Evolutionary conservation across 2,329 filamentous ascomycete genomes (phyloP).

Genomic region (Sclerotinia glacialis): DNA sequence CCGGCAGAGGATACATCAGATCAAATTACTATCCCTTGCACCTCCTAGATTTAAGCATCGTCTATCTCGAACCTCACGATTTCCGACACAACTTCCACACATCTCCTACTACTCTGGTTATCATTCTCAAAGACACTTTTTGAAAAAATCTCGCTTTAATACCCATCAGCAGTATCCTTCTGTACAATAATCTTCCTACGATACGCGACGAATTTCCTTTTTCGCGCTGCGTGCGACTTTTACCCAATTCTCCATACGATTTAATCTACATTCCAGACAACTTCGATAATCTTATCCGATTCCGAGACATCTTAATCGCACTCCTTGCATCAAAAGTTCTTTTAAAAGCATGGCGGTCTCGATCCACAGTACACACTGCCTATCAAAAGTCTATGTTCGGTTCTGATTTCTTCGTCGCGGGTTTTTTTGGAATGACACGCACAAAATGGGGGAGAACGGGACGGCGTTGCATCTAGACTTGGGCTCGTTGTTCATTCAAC

Average conservation of each 20-base stretch:
- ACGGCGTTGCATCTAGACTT: constrained; percentile 35
- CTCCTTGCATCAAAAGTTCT: constrained; percentile 20
- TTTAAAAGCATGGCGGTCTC: constrained; percentile 26
- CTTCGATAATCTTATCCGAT: constrained; percentile 8
- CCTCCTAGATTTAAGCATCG: neutral
- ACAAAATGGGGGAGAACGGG: constrained; percentile 20
- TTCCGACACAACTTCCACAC: constrained; percentile 4
- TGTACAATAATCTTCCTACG: constrained; percentile 24
- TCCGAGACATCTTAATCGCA: constrained; percentile 17
- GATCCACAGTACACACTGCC: constrained; percentile 32
- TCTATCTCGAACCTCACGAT: constrained; percentile 23
- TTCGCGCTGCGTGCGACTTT: constrained; percentile 22
- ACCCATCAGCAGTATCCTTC: constrained; percentile 14
- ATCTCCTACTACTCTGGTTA: constrained; percentile 1
- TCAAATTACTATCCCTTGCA: constrained; percentile 9
- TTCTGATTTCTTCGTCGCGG: constrained; percentile 17
- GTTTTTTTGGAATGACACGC: constrained; percentile 19
- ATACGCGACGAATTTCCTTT: constrained; percentile 24
- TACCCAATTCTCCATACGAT: constrained; percentile 15
- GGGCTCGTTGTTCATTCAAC: constrained; percentile 24
- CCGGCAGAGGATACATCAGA: neutral
- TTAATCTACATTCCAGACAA: constrained; percentile 22
- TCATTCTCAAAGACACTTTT: constrained; percentile 12
- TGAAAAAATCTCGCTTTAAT: constrained; percentile 23
- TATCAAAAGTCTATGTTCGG: constrained; percentile 13